phyloP scores from a whole-genome alignment of 2,329 filamentous ascomycete species.

The Fusarium caatingaense region DNA sequence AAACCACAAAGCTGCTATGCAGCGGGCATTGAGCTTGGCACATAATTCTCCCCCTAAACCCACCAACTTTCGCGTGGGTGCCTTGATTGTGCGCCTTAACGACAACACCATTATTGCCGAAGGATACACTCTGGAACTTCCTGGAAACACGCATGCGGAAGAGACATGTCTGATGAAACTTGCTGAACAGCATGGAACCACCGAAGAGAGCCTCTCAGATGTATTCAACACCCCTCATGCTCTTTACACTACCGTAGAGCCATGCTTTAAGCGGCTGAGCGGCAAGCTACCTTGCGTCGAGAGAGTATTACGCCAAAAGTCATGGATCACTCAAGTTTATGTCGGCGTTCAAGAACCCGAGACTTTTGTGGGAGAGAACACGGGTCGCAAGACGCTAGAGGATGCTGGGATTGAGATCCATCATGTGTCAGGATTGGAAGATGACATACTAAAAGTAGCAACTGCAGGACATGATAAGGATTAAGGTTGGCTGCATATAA shows the following conservation, averaged over 20 bases:
- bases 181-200: constrained; percentile 57
- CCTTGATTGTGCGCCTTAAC: constrained; percentile 76
- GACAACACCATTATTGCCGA: constrained; percentile 74
- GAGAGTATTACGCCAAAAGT: constrained; percentile 73
- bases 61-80: constrained; percentile 93
- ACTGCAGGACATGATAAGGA: constrained; percentile 76
- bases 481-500: constrained; percentile 1
- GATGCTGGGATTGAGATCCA: constrained; percentile 79
- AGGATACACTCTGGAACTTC: constrained; percentile 90
- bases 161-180: constrained; percentile 90
- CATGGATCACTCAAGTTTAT: constrained; percentile 80
- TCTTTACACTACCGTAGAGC: constrained; percentile 95
- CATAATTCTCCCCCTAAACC: constrained; percentile 84
- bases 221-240: constrained; percentile 50
- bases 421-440: constrained; percentile 79
- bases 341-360: constrained; percentile 90
- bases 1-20: constrained; percentile 68
- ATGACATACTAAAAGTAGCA: constrained; percentile 83
- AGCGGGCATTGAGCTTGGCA: constrained; percentile 79
- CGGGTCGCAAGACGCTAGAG: constrained; percentile 76
- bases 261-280: constrained; percentile 78
- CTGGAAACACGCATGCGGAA: constrained; percentile 96
- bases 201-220: constrained; percentile 67
- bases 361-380: constrained; percentile 87
- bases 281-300: constrained; percentile 83